Percentiles rank a stretch among this genome's conserved stretches.
Conservation (phyloP, 768 basidiomycete genomes). For the Hygrophorus russula region DNA sequence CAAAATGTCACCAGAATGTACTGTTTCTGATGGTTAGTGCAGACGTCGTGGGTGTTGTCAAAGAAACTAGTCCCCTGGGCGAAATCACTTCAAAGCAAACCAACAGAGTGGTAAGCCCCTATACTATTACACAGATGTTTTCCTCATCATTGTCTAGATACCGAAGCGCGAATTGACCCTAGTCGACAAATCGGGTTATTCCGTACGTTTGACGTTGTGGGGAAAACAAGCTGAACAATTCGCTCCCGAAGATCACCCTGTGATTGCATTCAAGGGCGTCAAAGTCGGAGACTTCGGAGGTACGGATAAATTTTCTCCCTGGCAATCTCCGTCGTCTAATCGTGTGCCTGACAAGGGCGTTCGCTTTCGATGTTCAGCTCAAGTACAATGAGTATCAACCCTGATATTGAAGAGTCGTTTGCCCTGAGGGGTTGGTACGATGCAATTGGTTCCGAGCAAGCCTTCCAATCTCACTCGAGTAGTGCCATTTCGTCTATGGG, state of each 20-base stretch:
- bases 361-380: slow-evolving; percentile 76
- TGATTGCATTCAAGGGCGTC: slow-evolving; percentile 90
- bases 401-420: slow-evolving; percentile 88
- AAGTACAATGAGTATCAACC: slow-evolving; percentile 75
- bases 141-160: slow-evolving; percentile 33
- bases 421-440: slow-evolving; percentile 89
- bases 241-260: slow-evolving; percentile 42
- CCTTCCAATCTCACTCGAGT: slow-evolving; percentile 66
- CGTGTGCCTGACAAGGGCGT: slow-evolving; percentile 45
- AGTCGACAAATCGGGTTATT: slow-evolving; percentile 72
- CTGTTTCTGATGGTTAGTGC: slow-evolving; percentile 6
- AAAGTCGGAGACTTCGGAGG: slow-evolving; percentile 90
- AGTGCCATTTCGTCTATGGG: slow-evolving; percentile 24
- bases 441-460: slow-evolving; percentile 42
- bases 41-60: slow-evolving; percentile 88
- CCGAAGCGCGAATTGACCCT: slow-evolving; percentile 83
- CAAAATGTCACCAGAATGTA: slow-evolving; percentile 1
- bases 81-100: slow-evolving; percentile 71
- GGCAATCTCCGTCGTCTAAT: background rate
- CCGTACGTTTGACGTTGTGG: slow-evolving; percentile 86
- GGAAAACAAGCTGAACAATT: slow-evolving; percentile 89
- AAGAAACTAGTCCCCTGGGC: slow-evolving; percentile 56
- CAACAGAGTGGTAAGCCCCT: slow-evolving; percentile 44
- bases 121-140: background rate
- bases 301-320: slow-evolving; percentile 13